These are phyloP conservation scores for Suhomyces bribrorum DNA, from an alignment of 1,139 yeast species.

Conservation along the genomic window DNA sequence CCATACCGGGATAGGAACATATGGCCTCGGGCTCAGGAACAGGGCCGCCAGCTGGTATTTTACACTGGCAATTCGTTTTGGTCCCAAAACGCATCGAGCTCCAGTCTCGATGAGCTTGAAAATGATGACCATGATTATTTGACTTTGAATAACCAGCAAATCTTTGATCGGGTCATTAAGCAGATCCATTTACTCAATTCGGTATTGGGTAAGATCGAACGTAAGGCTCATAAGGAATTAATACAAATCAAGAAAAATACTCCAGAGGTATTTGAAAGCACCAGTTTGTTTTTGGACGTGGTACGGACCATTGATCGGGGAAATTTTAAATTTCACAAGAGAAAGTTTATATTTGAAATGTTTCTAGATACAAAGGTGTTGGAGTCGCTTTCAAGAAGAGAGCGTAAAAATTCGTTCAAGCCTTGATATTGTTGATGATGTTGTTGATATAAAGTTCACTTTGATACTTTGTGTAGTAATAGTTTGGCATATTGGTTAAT, in stretches of 20 bases:
- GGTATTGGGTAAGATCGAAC: conserved; percentile 64
- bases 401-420: conserved; percentile 26
- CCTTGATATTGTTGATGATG: not conserved
- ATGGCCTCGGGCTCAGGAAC: conserved; percentile 2
- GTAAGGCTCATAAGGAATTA: conserved; percentile 65
- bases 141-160: conserved; percentile 9
- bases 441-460: too few species aligned
- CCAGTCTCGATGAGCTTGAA: conserved; percentile 7
- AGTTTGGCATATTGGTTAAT: too few species aligned
- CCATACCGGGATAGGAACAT: conserved; percentile 24
- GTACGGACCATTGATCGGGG: conserved; percentile 66
- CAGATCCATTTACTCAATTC: conserved; percentile 61
- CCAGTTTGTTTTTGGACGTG: conserved; percentile 59
- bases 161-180: conserved; percentile 43
- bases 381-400: conserved; percentile 52
- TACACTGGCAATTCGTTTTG: conserved; percentile 1
- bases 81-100: conserved; percentile 4
- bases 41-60: not conserved
- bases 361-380: conserved; percentile 57
- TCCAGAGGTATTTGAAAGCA: conserved; percentile 58
- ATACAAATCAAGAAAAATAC: conserved; percentile 53
- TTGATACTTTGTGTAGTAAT: too few species aligned
- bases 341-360: conserved; percentile 70
- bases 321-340: conserved; percentile 47
- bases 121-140: conserved; percentile 9